Conservation (phyloP, 2,329 filamentous ascomycete genomes). For the Nectriaceae sp. region DNA sequence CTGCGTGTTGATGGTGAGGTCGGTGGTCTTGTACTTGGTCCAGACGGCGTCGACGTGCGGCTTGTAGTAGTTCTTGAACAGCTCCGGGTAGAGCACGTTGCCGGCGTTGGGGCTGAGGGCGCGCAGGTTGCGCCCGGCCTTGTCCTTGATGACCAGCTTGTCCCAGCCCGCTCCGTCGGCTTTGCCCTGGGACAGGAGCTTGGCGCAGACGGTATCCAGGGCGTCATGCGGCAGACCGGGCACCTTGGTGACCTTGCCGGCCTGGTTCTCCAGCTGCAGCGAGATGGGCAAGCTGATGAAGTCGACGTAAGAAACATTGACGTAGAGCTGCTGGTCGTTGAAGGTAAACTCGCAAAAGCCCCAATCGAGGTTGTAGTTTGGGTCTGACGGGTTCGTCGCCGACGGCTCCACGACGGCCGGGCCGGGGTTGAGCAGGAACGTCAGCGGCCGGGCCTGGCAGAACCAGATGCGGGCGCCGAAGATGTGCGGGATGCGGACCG, state of each 20-base stretch:
- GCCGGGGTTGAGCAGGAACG: conserved; percentile 70
- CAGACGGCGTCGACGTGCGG: conserved; percentile 54
- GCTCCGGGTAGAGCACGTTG: conserved; percentile 41
- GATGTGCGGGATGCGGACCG: conserved; percentile 67
- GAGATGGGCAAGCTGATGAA: conserved; percentile 70
- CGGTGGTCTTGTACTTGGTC: conserved; percentile 45
- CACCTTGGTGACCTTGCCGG: conserved; percentile 47
- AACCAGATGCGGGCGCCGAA: conserved; percentile 76
- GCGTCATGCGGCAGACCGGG: conserved; percentile 50
- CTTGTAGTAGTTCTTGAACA: conserved; percentile 54
- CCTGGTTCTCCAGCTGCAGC: conserved; percentile 51
- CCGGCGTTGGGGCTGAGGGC: conserved; percentile 56
- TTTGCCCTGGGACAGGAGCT: conserved; percentile 47
- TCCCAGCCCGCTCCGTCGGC: conserved; percentile 54
- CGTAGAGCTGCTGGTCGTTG: conserved; percentile 62
- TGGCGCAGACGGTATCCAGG: conserved; percentile 46
- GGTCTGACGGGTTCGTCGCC: conserved; percentile 64
- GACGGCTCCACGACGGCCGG: conserved; percentile 75
- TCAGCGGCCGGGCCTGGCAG: conserved; percentile 59
- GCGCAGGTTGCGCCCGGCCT: conserved; percentile 45
- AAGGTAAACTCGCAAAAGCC: conserved; percentile 71
- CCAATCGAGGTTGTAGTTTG: conserved; percentile 64
- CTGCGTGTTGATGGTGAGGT: conserved; percentile 57
- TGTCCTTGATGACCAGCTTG: conserved; percentile 48
- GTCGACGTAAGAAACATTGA: conserved; percentile 75